Evolutionary conservation across 192 early-diverging fungal genomes (phyloP).

Genomic region (Coemansia sp.): DNA sequence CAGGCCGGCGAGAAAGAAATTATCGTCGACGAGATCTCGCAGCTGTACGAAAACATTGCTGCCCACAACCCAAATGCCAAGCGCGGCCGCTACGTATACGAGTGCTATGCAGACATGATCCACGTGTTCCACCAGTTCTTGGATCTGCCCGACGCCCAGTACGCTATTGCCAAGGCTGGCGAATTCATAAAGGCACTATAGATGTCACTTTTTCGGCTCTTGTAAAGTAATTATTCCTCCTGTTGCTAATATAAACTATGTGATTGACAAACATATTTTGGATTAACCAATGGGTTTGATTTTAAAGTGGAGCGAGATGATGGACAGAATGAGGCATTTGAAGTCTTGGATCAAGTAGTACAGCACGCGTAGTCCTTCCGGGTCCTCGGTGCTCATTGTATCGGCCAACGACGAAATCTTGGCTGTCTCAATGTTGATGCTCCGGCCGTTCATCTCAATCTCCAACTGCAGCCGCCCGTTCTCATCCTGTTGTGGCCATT

Average conservation of each 20-base stretch:
- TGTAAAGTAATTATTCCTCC: no score
- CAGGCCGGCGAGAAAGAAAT: slow-evolving; percentile 46
- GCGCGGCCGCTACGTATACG: slow-evolving; percentile 19
- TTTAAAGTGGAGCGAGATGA: slow-evolving; percentile 96
- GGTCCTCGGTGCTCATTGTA: slow-evolving; percentile 84
- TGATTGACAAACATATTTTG: neutral
- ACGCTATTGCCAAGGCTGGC: slow-evolving; percentile 25
- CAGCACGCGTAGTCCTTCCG: slow-evolving; percentile 89
- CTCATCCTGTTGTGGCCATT: slow-evolving; percentile 89
- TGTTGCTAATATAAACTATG: no score
- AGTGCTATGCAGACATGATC: slow-evolving; percentile 45
- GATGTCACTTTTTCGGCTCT: neutral
- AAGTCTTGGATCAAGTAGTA: slow-evolving; percentile 99
- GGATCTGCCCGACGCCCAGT: slow-evolving; percentile 17
- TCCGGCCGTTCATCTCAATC: slow-evolving; percentile 83
- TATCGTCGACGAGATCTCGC: slow-evolving; percentile 33
- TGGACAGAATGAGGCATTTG: slow-evolving; percentile 92
- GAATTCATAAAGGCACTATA: slow-evolving; percentile 32
- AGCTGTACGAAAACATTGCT: slow-evolving; percentile 33
- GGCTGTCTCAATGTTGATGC: slow-evolving; percentile 76
- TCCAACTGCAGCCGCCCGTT: slow-evolving; percentile 94
- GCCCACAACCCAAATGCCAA: slow-evolving; percentile 20
- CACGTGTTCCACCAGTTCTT: slow-evolving; percentile 49
- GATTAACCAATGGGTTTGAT: slow-evolving; percentile 44
- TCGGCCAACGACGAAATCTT: slow-evolving; percentile 92